Evolutionary conservation across 1,284 basidiomycete species (phyloP), one percentile per base, ranked within the genome.

Genomic region (Wallemia mellicola): DNA sequence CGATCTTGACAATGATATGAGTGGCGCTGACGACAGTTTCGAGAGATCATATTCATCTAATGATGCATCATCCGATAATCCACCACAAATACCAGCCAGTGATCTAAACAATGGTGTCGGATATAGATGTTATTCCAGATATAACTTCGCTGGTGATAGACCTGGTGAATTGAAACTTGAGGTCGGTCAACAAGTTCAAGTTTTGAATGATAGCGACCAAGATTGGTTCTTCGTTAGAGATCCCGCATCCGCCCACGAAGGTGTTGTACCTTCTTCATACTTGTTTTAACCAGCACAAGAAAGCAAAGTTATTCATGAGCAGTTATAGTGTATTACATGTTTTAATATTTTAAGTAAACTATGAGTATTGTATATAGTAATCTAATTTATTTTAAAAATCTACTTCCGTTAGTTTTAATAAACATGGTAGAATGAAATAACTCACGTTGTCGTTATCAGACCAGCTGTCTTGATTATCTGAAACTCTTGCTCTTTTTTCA

Each of bases 201-300:
- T 57, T 14, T 25, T 57, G 24, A 28, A 57, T 24, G 24, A 26
- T 26, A 57, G 55, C 25, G 55, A 57, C n/a, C 55, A 28, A n/a
- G 55, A 57, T 3, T 57, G 55, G 55, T 57, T 26, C 25, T 57
- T 57, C 27, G 24, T 57, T 57, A 5, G 55, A 19, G 55, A 57
- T n/a, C 55, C 55, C 27, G 55, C 55, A 26, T 27, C 24, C n/a
- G 22, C 25, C 15, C 25, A 26, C 7, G 55, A 57, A 28, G 55
- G 55, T 28, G 55, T 57, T 15, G 24, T 26, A 15, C 55, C 55
- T n/a, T 57, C 55, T 57, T 57, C 55, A n/a, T 57, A 57, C 22
- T 25, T 57, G 9, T 57, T 57, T 25, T 57, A 25, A 55, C 54
- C 9, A 32, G 19, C 30, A 9, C 30, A 7, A 32, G 19, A 32